These are phyloP conservation scores for Aspergillus texensis DNA, from an alignment of 2,329 filamentous ascomycete genomes.

Conservation along the genomic window DNA sequence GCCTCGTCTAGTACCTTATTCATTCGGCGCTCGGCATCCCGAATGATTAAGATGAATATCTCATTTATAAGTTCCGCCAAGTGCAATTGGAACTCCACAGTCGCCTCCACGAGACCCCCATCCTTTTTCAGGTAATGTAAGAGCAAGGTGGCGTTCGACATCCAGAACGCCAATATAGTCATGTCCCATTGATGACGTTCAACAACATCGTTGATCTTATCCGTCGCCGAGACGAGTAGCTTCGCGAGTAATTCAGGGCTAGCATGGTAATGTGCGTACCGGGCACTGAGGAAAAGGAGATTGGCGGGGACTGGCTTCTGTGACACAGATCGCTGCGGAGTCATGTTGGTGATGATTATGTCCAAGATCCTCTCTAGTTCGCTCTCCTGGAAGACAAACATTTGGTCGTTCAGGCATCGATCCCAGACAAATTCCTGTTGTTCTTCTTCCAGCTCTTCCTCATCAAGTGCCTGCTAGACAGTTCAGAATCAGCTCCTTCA, in stretches of 20 bases:
- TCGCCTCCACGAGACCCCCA: conserved; percentile 74
- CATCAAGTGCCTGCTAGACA: conserved; percentile 61
- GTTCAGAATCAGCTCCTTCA: conserved; percentile 5
- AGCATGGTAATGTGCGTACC: conserved; percentile 96
- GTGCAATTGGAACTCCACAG: conserved; percentile 86
- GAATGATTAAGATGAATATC: conserved; percentile 96
- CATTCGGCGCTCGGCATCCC: conserved; percentile 91
- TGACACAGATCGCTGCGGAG: conserved; percentile 89
- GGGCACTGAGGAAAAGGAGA: conserved; percentile 90
- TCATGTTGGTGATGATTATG: conserved; percentile 98
- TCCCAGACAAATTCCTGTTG: conserved; percentile 96
- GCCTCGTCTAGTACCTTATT: conserved; percentile 92
- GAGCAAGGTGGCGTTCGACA: conserved; percentile 93
- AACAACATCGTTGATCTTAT: conserved; percentile 96
- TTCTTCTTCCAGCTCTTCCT: conserved; percentile 86
- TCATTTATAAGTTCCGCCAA: conserved; percentile 95
- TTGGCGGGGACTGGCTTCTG: conserved; percentile 98
- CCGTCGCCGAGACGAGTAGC: conserved; percentile 82
- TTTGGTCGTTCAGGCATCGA: conserved; percentile 91
- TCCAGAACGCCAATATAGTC: conserved; percentile 98
- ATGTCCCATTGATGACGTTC: conserved; percentile 98
- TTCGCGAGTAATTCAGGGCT: conserved; percentile 80
- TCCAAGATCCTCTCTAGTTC: conserved; percentile 90
- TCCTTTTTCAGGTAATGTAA: conserved; percentile 98
- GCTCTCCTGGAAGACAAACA: conserved; percentile 98